A percentile compares a stretch with the other conserved stretches of the same genome.
These are phyloP conservation scores for Phialophora expanda DNA, from an alignment of 2,329 filamentous ascomycete genomes.

Conservation along the genomic window DNA sequence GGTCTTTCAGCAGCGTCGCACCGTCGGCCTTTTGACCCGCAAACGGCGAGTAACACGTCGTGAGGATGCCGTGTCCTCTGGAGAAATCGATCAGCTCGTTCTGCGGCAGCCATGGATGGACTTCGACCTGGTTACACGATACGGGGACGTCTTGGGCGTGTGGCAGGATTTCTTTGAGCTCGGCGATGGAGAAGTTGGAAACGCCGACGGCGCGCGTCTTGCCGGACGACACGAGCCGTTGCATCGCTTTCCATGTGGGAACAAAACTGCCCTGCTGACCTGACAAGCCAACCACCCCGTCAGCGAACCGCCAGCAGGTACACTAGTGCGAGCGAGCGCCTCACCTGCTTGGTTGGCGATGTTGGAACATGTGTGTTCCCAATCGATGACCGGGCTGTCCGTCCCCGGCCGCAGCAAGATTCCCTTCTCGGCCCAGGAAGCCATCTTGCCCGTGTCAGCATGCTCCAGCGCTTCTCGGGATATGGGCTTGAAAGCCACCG, in stretches of 20 bases:
- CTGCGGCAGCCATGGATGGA: conserved; percentile 57
- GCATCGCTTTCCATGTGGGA: conserved; percentile 69
- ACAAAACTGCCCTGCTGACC: conserved; percentile 39
- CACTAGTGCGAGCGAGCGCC: neutral
- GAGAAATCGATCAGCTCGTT: conserved; percentile 51
- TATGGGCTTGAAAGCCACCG: conserved; percentile 45
- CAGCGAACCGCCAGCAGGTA: neutral
- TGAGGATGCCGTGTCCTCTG: conserved; percentile 49
- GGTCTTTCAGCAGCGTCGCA: conserved; percentile 52
- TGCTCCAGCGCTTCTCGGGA: conserved; percentile 24
- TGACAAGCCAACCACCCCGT: neutral
- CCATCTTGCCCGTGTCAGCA: conserved; percentile 9
- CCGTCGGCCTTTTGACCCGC: conserved; percentile 27
- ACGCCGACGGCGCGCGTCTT: conserved; percentile 74
- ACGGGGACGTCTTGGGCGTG: conserved; percentile 50
- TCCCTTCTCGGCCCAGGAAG: conserved; percentile 21
- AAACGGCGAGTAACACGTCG: conserved; percentile 52
- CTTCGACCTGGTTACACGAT: conserved; percentile 54
- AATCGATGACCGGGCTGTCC: conserved; percentile 17
- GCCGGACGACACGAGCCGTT: conserved; percentile 63
- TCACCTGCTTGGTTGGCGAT: conserved; percentile 26
- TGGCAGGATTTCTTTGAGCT: conserved; percentile 54
- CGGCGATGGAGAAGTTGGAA: conserved; percentile 70
- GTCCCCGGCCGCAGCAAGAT: conserved; percentile 8
- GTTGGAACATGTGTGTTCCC: conserved; percentile 21